Evolutionary conservation across 495 filamentous ascomycete genomes (phyloP), one percentile per base, ranked within the genome.

Genomic region (Neurospora sp.): DNA sequence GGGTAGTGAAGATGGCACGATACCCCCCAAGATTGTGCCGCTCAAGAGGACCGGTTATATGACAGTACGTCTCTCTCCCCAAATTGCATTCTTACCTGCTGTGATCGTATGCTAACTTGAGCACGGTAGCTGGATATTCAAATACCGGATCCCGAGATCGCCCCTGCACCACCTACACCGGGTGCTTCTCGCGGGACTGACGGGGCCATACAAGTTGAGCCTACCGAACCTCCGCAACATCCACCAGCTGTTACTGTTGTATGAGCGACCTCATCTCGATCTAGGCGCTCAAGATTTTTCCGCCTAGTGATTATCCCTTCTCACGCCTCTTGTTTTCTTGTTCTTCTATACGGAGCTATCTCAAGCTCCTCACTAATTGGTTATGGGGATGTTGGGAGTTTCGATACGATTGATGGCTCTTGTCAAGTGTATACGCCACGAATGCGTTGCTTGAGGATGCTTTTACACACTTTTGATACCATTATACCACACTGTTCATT

Each of bases 21-120:
- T 89, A 7, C 75, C 85, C 14, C 92, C 93, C 4, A 89, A 85
- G 76, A 91, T 96, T 73, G 88, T 96, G 77, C 87, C 91, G 69
- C 82, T 97, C 73, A 88, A 93, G 76, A 86, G 91, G 77, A 94
- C 94, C 41, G 94, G 92, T 18, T 98, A 97, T 81, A 90, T 97
- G 90, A 93, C 89, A 83, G 90, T 92, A 79, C 79, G 89, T 82
- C 1, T 27, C 27, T 38, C 11, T 42, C 23, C 31, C 39, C 14
- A 6, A 35, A 18, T 4, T 18, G 18, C 16, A 3, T 23, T 11
- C 6, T 20, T 37, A 9, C 37, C 16, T 39, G 7, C 20, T 16
- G 27, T 9, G 18, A 5, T 59, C 3, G 2, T 71, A 41, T 74
- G 20, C 77, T 78, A 41, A 76, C 72, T 10, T 10, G 12, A 69